Evolutionary conservation across 1,284 basidiomycete genomes (phyloP).

Genomic region (Moniliophthora roreri): DNA sequence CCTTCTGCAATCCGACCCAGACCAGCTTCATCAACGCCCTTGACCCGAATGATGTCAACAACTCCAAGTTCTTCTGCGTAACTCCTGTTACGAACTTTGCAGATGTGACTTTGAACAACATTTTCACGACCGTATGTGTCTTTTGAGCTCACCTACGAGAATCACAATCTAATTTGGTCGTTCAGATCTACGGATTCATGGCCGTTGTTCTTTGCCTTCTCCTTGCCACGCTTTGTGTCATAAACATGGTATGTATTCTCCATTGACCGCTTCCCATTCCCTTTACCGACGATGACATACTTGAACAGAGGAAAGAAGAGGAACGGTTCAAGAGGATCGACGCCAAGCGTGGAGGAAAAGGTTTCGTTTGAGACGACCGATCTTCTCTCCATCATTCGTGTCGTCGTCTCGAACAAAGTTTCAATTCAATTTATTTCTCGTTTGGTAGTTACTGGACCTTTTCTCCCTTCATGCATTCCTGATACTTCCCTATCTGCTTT

Average conservation of each 20-base stretch:
- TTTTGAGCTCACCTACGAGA: not conserved
- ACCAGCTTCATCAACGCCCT: conserved; percentile 46
- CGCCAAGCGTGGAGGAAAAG: conserved; percentile 77
- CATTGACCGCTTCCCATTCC: not conserved
- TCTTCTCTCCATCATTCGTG: not conserved
- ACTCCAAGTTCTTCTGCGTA: conserved; percentile 59
- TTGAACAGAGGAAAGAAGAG: conserved; percentile 65
- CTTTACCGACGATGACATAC: conserved; percentile 17
- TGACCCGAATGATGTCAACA: conserved; percentile 39
- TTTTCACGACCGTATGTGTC: conserved; percentile 67
- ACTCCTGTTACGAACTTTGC: conserved; percentile 60
- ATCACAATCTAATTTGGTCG: not conserved
- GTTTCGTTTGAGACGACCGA: conserved; percentile 65
- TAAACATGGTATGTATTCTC: conserved; percentile 64
- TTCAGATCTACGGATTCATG: conserved; percentile 77
- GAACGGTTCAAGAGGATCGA: conserved; percentile 87
- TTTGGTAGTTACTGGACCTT: no score
- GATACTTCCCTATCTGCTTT: no score
- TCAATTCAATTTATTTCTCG: no score
- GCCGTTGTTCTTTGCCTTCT: conserved; percentile 73
- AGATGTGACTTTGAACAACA: conserved; percentile 72
- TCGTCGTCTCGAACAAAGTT: no score
- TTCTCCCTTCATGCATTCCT: no score
- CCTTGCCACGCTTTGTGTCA: conserved; percentile 78
- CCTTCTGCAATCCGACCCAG: conserved; percentile 56